phyloP scores from a whole-genome alignment of 164 flowering plant genomes.

The Taxillus chinensis region DNA sequence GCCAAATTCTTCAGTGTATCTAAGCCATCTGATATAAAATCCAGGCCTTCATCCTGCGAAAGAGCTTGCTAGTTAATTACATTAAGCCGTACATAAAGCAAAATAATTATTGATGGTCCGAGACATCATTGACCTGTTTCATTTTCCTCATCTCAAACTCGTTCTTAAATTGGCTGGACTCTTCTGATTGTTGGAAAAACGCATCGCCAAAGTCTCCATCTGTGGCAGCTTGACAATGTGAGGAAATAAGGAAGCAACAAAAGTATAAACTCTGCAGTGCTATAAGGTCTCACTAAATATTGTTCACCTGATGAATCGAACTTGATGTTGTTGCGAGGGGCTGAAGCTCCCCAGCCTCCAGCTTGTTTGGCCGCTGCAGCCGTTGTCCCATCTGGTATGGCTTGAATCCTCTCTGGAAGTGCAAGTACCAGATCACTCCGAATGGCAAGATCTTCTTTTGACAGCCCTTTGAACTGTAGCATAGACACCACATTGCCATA shows the following conservation, averaged over 20 bases:
- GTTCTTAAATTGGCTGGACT: constrained; percentile 41
- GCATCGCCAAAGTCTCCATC: constrained; percentile 32
- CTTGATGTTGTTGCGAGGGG: constrained; percentile 31
- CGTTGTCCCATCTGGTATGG: constrained; percentile 50
- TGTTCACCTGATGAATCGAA: constrained; percentile 39
- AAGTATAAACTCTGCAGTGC: too few species aligned
- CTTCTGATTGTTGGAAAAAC: constrained; percentile 39
- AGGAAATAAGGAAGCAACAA: background rate
- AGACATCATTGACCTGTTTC: constrained; percentile 31
- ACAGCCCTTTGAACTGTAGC: constrained; percentile 47
- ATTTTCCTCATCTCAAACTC: constrained; percentile 52
- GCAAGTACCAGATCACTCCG: constrained; percentile 42
- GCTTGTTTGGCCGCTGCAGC: constrained; percentile 18
- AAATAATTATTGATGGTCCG: background rate
- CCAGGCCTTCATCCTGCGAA: constrained; percentile 45
- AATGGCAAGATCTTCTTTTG: constrained; percentile 34
- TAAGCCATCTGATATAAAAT: constrained; percentile 39
- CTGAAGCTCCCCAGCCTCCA: constrained; percentile 38
- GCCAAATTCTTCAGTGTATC: constrained; percentile 41
- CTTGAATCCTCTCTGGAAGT: constrained; percentile 41
- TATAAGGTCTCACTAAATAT: background rate
- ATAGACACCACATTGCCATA: background rate
- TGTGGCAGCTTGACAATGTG: background rate
- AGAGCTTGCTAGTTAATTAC: background rate
- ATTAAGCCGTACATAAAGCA: background rate